Conservation (phyloP, 2,329 filamentous ascomycete genomes). For the Neofusicoccum kwambonambiense region DNA sequence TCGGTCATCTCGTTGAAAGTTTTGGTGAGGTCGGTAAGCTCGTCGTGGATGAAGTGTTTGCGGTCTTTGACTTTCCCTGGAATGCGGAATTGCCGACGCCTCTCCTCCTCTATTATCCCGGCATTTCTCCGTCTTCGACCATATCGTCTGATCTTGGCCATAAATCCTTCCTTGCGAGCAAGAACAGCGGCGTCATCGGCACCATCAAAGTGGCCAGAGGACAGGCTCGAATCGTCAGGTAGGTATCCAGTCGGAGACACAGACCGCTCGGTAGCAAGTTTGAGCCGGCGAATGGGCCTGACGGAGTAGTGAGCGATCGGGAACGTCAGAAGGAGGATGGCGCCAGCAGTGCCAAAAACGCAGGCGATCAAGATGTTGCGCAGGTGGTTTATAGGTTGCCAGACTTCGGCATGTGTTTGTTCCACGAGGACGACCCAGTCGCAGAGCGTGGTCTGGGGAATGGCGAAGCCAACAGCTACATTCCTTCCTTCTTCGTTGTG, state of each 20-base stretch:
- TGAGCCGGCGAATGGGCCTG: constrained; percentile 73
- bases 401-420: constrained; percentile 71
- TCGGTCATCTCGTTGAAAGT: constrained; percentile 96
- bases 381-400: constrained; percentile 70
- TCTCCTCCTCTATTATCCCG: constrained; percentile 39
- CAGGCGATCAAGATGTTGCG: constrained; percentile 78
- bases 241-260: constrained; percentile 63
- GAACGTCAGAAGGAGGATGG: constrained; percentile 69
- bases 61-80: constrained; percentile 76
- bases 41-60: constrained; percentile 76
- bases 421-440: constrained; percentile 85
- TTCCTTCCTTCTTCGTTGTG: constrained; percentile 67
- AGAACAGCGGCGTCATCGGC: constrained; percentile 47
- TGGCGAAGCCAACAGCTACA: constrained; percentile 79
- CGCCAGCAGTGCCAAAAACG: constrained; percentile 77
- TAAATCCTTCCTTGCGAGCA: constrained; percentile 48
- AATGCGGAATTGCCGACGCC: constrained; percentile 70
- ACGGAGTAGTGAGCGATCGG: constrained; percentile 82
- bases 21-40: constrained; percentile 75
- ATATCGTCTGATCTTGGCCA: constrained; percentile 34
- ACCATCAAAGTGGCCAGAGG: constrained; percentile 42
- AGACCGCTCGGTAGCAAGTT: constrained; percentile 71
- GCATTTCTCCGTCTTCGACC: constrained; percentile 33
- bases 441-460: constrained; percentile 65
- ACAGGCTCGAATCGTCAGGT: constrained; percentile 39